Base-by-base conservation (phyloP, 2,329 filamentous ascomycete genomes). In the Aspergillus terreus region DNA sequence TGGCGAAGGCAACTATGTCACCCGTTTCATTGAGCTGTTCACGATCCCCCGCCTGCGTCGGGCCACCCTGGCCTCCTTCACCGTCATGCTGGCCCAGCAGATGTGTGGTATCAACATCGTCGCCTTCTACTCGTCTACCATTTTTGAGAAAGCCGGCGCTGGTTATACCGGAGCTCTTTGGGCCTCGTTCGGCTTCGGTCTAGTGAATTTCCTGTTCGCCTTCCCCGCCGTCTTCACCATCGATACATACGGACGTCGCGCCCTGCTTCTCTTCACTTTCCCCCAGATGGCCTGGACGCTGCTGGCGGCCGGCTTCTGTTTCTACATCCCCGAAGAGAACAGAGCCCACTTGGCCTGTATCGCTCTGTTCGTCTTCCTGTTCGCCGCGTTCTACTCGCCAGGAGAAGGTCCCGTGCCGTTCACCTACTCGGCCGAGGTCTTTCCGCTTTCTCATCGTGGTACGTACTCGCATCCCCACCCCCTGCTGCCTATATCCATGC, bases 1-100 rank as follows among this genome's bases (percentile, higher is more conserved):
- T 14, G 71, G 69, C 14, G 51, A 77, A 5, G 80, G 72, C 60
- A 85, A 78, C 68, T 86, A 87, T 61, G 32, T 83, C 46, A 80
- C 75, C 19, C 82, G 86, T 14, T 84, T 89, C 57, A 47, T 74
- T 41, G 71, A 78, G 53, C 66, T 82, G 0, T 78, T 78, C 55
- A 77, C 75, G 11, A 73, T 78, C 47, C 75, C 75, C 5, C 72
- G 76, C 15, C 68, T 77, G 50, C 71, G 76, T 36, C 74, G 76
- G 38, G 90, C 90, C 2, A 92, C 85, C 3, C 77, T 88, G 27
- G 90, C 89, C 5, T 87, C 88, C 1, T 88, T 85, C 57, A 83
- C 84, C 1, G 88, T 92, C 58, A 95, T 95, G 90, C 84, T 88
- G 61, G 84, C 83, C 0, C 85, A 88, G 68, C 84, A 88, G 67